Conservation (phyloP, 1,139 yeast genomes). For the Eremothecium coryli region DNA sequence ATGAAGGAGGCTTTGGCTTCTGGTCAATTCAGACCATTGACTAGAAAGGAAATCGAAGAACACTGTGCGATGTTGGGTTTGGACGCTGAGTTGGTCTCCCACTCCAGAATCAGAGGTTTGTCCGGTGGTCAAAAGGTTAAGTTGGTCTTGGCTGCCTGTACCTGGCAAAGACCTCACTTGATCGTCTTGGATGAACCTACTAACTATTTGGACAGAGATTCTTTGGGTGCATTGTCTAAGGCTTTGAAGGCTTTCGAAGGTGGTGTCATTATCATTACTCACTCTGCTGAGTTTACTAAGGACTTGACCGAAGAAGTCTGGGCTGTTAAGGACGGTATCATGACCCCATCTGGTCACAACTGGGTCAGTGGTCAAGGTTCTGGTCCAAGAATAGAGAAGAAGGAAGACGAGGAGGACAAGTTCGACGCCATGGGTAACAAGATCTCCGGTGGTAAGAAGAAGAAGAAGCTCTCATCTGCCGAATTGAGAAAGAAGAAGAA, state of each 20-base stretch:
- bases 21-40: conserved; percentile 99
- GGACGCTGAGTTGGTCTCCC: conserved; percentile 98
- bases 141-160: conserved; percentile 99
- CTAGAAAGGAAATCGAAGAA: conserved; percentile 98
- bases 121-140: conserved; percentile 99
- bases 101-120: conserved; percentile 99
- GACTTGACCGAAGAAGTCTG: conserved; percentile 98
- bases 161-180: conserved; percentile 99
- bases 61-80: conserved; percentile 98
- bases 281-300: conserved; percentile 99
- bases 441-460: conserved; percentile 93
- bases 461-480: conserved; percentile 94
- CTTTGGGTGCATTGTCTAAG: conserved; percentile 98
- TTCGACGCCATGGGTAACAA: conserved; percentile 99
- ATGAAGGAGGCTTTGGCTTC: conserved; percentile 99
- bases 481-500: conserved; percentile 99
- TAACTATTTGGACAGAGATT: conserved; percentile 98
- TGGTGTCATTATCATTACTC: conserved; percentile 99
- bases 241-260: conserved; percentile 98
- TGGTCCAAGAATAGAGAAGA: conserved; percentile 98
- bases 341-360: conserved; percentile 99
- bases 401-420: conserved; percentile 93
- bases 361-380: conserved; percentile 99
- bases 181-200: conserved; percentile 99
- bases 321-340: conserved; percentile 96